Evolutionary conservation across 139 green algal species (phyloP).

Genomic region (Haematococcus lacustris): DNA sequence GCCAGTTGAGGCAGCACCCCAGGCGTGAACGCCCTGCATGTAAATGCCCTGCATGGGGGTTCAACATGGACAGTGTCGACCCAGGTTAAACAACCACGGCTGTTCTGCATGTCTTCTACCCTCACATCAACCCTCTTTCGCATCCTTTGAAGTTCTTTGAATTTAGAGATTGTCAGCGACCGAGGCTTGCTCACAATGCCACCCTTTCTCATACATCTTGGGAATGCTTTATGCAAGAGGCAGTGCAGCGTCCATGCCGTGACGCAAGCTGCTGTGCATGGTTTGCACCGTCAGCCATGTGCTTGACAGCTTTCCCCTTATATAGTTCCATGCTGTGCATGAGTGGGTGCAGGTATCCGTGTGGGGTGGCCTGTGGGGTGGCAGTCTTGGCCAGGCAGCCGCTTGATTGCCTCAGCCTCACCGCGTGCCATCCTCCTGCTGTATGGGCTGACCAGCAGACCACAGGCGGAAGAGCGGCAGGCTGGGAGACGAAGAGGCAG

Average conservation of each 20-base stretch:
- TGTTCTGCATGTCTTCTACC: neutral
- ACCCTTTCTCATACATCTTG: too few species aligned
- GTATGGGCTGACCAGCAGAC: conserved; percentile 32
- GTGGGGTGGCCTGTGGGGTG: neutral
- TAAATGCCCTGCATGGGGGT: neutral
- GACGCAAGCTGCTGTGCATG: too few species aligned
- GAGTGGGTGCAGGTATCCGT: too few species aligned
- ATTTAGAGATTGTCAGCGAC: too few species aligned
- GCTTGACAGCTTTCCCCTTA: neutral
- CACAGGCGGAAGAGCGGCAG: conserved; percentile 68
- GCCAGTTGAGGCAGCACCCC: neutral
- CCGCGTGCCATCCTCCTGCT: conserved; percentile 17
- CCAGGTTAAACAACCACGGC: neutral
- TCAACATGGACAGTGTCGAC: too few species aligned
- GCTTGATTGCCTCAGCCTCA: neutral
- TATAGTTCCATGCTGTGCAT: neutral
- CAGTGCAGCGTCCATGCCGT: too few species aligned
- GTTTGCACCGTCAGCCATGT: neutral
- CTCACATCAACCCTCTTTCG: neutral
- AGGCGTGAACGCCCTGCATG: neutral
- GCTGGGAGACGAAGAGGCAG: too few species aligned
- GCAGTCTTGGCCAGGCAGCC: neutral
- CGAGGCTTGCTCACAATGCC: too few species aligned
- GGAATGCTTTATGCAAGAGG: too few species aligned
- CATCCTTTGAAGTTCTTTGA: neutral